These are phyloP conservation scores for Pleurotus giganteus DNA, from an alignment of 768 basidiomycete genomes.

Conservation along the genomic window DNA sequence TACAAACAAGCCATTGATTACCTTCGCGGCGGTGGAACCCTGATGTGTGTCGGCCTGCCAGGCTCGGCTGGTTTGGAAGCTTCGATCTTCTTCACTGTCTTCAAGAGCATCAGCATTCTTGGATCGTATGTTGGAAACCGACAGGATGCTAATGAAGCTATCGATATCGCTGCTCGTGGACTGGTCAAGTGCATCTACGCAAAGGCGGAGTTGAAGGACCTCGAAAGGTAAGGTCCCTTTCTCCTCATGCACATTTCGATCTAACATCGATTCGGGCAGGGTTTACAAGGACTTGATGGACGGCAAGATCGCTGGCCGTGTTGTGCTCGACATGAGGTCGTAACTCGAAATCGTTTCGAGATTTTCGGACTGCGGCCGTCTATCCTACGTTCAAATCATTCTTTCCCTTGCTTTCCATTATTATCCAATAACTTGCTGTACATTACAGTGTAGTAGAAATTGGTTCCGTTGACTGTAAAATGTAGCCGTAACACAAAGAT, in stretches of 20 bases:
- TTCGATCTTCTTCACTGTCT: conserved; percentile 71
- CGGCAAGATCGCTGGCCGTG: conserved; percentile 48
- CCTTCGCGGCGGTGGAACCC: conserved; percentile 65
- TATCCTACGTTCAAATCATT: too few relatives aligned
- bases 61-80: conserved; percentile 55
- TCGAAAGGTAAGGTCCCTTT: conserved; percentile 44
- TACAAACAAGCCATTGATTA: conserved; percentile 69
- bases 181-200: conserved; percentile 62
- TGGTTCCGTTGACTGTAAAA: too few relatives aligned
- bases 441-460: too few relatives aligned
- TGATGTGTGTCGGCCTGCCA: conserved; percentile 82
- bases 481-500: too few relatives aligned
- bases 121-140: conserved; percentile 68
- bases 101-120: conserved; percentile 57
- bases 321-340: conserved; percentile 39
- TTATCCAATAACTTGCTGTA: too few relatives aligned
- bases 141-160: conserved; percentile 80
- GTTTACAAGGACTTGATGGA: conserved; percentile 39
- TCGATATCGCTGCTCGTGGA: conserved; percentile 71
- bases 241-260: conserved; percentile 7
- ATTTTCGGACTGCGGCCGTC: neutral
- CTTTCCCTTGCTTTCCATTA: neutral
- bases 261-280: conserved; percentile 18
- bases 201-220: conserved; percentile 44
- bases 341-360: neutral